These are phyloP conservation scores for Elongisporangium senticosum DNA, from an alignment of 352 stramenopile species.

Conservation along the genomic window DNA sequence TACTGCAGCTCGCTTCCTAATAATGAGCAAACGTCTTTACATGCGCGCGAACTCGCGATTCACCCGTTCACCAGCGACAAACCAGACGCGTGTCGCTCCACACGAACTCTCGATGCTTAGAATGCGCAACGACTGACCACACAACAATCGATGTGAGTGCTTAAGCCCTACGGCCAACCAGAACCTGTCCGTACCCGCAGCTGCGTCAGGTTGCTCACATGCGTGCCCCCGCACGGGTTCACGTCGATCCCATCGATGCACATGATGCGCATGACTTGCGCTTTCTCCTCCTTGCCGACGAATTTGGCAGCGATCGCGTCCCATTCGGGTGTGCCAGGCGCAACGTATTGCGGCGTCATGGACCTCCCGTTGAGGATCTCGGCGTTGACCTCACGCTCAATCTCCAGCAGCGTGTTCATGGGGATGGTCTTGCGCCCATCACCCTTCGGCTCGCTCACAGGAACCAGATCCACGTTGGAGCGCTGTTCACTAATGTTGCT, in stretches of 20 bases:
- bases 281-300: slow-evolving; percentile 18
- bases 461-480: slow-evolving; percentile 48
- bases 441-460: slow-evolving; percentile 11
- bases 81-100: slow-evolving; percentile 40
- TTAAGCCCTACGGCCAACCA: not conserved
- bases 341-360: slow-evolving; percentile 31
- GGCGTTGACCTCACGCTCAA: slow-evolving; percentile 53
- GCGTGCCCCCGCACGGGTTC: slow-evolving; percentile 70
- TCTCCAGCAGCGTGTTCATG: slow-evolving; percentile 14
- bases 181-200: slow-evolving; percentile 19
- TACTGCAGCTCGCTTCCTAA: too few relatives aligned
- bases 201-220: slow-evolving; percentile 41
- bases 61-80: slow-evolving; percentile 46
- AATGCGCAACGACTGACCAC: slow-evolving; percentile 33
- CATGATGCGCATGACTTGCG: slow-evolving; percentile 46
- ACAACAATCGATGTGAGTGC: not conserved
- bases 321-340: slow-evolving; percentile 23
- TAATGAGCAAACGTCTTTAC: too few relatives aligned
- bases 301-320: slow-evolving; percentile 27
- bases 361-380: slow-evolving; percentile 29
- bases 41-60: slow-evolving; percentile 41
- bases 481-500: slow-evolving; percentile 34
- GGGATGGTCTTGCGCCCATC: slow-evolving; percentile 14
- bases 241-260: slow-evolving; percentile 52
- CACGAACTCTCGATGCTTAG: slow-evolving; percentile 41